Percentiles rank a stretch among this genome's conserved stretches.
phyloP scores from a whole-genome alignment of 2,329 filamentous ascomycete species.

The Paecilomyces sp. region DNA sequence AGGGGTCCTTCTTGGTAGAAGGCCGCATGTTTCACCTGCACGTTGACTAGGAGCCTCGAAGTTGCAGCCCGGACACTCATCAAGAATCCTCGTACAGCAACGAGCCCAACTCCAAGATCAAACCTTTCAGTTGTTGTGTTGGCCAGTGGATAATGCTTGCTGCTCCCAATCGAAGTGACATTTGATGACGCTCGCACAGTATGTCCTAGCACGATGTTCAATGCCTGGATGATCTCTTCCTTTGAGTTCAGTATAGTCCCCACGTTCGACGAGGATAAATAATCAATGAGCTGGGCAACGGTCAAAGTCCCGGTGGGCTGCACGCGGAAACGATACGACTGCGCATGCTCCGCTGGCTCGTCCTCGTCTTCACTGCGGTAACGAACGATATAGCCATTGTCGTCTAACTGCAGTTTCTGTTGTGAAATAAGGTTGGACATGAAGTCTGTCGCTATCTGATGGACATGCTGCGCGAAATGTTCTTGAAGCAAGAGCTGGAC shows the following conservation, averaged over 20 bases:
- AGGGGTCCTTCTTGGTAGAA: slow-evolving; percentile 48
- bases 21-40: slow-evolving; percentile 55
- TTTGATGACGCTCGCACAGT: slow-evolving; percentile 34
- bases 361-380: slow-evolving; percentile 32
- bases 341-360: slow-evolving; percentile 16
- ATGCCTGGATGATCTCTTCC: slow-evolving; percentile 47
- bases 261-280: slow-evolving; percentile 28
- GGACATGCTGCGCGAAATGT: slow-evolving; percentile 18
- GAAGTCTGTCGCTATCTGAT: slow-evolving; percentile 32
- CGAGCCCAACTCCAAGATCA: slow-evolving; percentile 45
- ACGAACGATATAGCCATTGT: slow-evolving; percentile 18
- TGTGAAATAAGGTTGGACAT: slow-evolving; percentile 29
- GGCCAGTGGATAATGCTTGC: slow-evolving; percentile 45
- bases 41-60: slow-evolving; percentile 52
- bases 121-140: slow-evolving; percentile 21
- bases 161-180: slow-evolving; percentile 45
- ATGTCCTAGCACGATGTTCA: slow-evolving; percentile 53
- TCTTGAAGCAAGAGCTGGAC: slow-evolving; percentile 40
- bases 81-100: slow-evolving; percentile 56
- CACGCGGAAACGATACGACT: slow-evolving; percentile 26
- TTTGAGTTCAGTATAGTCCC: slow-evolving; percentile 35
- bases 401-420: slow-evolving; percentile 13
- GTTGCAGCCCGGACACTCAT: slow-evolving; percentile 54
- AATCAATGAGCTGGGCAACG: slow-evolving; percentile 38
- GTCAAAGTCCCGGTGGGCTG: slow-evolving; percentile 26